Percentiles rank a stretch among this genome's conserved stretches.
phyloP scores from a whole-genome alignment of 345 rosid species.

The Syzygium jambos region DNA sequence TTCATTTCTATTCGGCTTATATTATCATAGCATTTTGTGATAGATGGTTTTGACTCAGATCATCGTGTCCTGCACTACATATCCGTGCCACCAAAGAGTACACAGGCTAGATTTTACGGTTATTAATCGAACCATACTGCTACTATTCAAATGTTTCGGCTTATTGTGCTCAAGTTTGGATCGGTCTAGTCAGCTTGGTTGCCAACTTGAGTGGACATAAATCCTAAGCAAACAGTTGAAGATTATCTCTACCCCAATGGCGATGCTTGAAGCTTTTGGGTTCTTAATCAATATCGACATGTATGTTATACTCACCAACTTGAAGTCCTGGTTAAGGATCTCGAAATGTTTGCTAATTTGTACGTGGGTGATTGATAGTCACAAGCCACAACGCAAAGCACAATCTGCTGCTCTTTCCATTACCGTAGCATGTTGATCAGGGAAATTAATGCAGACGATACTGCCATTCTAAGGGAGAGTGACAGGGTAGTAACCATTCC shows the following conservation, averaged over 20 bases:
- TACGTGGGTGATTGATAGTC: background rate
- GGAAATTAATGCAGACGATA: background rate
- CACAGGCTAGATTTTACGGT: background rate
- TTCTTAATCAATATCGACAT: background rate
- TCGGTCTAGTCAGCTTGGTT: background rate
- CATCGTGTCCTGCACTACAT: background rate
- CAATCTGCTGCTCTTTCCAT: background rate
- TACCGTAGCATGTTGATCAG: background rate
- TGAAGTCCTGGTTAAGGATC: background rate
- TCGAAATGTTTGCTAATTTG: background rate
- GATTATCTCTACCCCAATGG: background rate
- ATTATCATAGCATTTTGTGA: background rate
- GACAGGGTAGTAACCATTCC: background rate
- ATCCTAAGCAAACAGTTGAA: background rate
- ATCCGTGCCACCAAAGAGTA: background rate
- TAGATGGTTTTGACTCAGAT: background rate
- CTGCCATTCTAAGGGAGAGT: background rate
- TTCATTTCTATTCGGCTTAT: background rate
- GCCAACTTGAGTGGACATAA: background rate
- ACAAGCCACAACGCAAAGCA: background rate
- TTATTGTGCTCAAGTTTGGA: background rate
- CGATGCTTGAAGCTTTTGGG: background rate
- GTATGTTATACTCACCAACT: background rate
- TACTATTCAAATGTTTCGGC: background rate
- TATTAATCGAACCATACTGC: background rate